Evolutionary conservation across 306 rosid species (phyloP), one percentile per base, ranked within the genome.

Genomic region (Begonia masoniana): DNA sequence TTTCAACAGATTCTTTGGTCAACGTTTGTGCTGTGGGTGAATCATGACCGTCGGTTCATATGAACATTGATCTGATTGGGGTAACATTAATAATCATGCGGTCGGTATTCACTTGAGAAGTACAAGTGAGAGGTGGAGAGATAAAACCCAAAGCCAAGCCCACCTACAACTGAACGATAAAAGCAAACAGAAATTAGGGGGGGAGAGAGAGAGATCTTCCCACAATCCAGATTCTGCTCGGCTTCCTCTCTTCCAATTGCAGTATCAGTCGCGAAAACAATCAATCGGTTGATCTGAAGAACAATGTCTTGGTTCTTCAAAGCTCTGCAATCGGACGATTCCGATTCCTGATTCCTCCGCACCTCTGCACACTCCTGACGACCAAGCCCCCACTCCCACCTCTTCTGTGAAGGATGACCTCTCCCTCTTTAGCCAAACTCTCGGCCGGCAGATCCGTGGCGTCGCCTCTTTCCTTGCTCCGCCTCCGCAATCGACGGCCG

Each of bases 391-490:
- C 73, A 51, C 62, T 14, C 10, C 47, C 12, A 58, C 84, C 39
- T 43, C 76, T 66, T 63, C 61, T 50, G 73, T 78, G 35, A 70
- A 65, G 53, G 85, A 76, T 11, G 94, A 85, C 61, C 41, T 75
- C 21, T 78, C 96, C 16, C 66, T 54, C 19, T 61, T 89, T 58
- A 16, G 74, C 59, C 61, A 62, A 51, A 68, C 78, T 57, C 76
- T 78, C 54, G 59, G 70, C 62, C 72, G 79, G 35, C 82, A 72
- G 59, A 63, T 85, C 58, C 94, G 94, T 54, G 94, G 85, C 64
- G 83, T 91, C 42, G 92, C 92, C 46, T 69, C 76, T 69, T 91
- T 91, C 70, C 82, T 91, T 31, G 94, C 92, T 61, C 95, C 97
- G 1, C 92, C 85, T 15, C 94, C 94, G 11, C n/a, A 62, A 4